These are phyloP conservation scores for Gypsophila paniculata DNA, from an alignment of 179 eudicot species.

Conservation along the genomic window DNA sequence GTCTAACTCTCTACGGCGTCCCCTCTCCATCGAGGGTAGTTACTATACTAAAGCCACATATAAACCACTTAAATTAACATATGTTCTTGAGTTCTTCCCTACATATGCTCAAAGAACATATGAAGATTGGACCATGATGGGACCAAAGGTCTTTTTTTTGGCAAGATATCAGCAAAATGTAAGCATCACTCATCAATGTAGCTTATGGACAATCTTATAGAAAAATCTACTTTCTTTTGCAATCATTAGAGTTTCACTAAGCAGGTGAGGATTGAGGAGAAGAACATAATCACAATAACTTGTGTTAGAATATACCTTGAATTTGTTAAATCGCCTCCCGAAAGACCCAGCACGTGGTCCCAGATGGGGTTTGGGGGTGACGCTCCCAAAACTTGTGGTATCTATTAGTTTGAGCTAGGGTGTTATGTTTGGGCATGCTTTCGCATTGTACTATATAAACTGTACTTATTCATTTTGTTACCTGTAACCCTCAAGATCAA, in stretches of 20 bases:
- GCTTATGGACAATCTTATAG: not conserved
- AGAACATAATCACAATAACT: not conserved
- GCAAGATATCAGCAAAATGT: conserved; percentile 4
- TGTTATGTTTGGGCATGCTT: too few relatives aligned
- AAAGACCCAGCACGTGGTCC: too few relatives aligned
- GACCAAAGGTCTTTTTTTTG: not conserved
- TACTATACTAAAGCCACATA: not conserved
- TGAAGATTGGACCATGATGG: not conserved
- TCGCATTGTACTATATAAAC: too few relatives aligned
- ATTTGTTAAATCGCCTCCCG: too few relatives aligned
- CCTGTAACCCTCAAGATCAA: too few relatives aligned
- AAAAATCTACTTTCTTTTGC: not conserved
- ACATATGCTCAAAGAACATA: not conserved
- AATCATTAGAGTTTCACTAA: not conserved
- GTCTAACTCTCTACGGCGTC: too few relatives aligned
- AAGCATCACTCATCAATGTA: not conserved
- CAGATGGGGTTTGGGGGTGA: too few relatives aligned
- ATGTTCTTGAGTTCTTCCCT: not conserved
- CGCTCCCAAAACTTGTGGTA: too few relatives aligned
- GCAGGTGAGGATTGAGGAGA: not conserved
- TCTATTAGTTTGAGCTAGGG: too few relatives aligned
- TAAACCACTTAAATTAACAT: not conserved
- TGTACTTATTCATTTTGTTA: too few relatives aligned
- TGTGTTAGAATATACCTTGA: too few relatives aligned
- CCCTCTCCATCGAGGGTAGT: not conserved